Evolutionary conservation across 805 yeast genomes (phyloP), one percentile per base, ranked within the genome.

Genomic region (Candida andamanensis): DNA sequence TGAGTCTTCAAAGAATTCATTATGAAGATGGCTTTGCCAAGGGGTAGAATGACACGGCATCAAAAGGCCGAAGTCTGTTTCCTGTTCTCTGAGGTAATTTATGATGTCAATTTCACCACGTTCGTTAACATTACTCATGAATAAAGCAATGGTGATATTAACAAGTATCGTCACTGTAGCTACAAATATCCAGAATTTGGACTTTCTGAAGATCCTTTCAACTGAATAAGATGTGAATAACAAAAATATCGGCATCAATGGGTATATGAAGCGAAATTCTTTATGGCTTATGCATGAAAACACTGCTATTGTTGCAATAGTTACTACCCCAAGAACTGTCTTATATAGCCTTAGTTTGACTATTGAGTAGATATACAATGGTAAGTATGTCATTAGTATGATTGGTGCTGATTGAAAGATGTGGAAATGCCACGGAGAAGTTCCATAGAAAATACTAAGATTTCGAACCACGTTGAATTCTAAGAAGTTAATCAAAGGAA

Each of bases 41-140:
- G 98, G 99, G 0, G 97, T 90, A 0, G 97, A 89, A 55, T 92
- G 99, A 48, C 99, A 92, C 0, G 99, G 98, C 50, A 89, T 86
- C 11, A 92, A 55, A 45, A 92, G 85, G 0, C 96, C 95, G 17
- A 89, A 58, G 6, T 56, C 40, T 7, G 74, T 45, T 3, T 63
- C 52, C 15, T 56, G 38, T 5, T 47, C 39, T 24, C 78, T 67
- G 15, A 89, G 47, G 29, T 63, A 67, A 10, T 72, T 56, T 9
- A 82, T 67, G 0, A 87, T 80, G 23, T 72, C 78, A 11, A 89
- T 74, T 13, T 78, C 95, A 1, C 98, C 99, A 13, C 83, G 64
- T 58, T 92, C 98, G 50, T 92, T 90, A 21, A 76, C 57, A n/a
- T 67, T 67, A 1, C 85, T 68, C 43, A 86, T 69, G 41, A 78